Base-by-base conservation (phyloP, 2,329 filamentous ascomycete genomes). In the Phoma sp. region DNA sequence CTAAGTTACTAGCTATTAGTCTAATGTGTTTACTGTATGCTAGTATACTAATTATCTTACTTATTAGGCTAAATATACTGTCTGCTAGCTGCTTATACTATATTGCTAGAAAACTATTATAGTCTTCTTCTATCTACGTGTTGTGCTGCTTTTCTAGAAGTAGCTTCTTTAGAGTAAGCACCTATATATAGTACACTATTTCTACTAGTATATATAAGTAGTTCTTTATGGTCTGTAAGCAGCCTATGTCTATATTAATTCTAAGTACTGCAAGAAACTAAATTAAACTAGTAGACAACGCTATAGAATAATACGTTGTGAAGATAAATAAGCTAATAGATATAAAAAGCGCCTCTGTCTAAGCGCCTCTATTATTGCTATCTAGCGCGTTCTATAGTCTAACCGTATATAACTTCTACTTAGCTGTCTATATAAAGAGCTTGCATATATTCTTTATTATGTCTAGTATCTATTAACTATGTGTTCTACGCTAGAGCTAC, bases 151-250 rank as follows among this genome's bases (percentile, higher is more conserved):
- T 2, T 17, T 2, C 17, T 17, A 17, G 17, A 2, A 17, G 17
- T 17, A 17, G 17, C 17, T 22, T 49, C 40, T 68, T 54, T 17
- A 61, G 33, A 10, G n/a, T 52, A n/a, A 69, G 33, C 31, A 68
- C 58, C 3, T 61, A 43, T 3, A 50, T 37, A 31, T 31, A 67
- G 50, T 67, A 64, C 3, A 67, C 48, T 2, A 65, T 35, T 7
- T 61, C 32, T 15, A 54, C 51, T 10, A 64, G 55, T n/a, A 61
- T 64, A 24, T 65, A 64, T 12, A 25, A 64, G 38, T 55, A 63
- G 29, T 63, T 53, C 43, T 47, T 61, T 43, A 21, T 37, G 2
- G 21, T 58, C n/a, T 33, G 36, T 21, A 58, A 47, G 38, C 48
- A 25, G 33, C 41, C 40, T 47, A n/a, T 55, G 40, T 51, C 7